Base-by-base conservation (phyloP, 345 rosid genomes). In the Bretschneidera sinensis region DNA sequence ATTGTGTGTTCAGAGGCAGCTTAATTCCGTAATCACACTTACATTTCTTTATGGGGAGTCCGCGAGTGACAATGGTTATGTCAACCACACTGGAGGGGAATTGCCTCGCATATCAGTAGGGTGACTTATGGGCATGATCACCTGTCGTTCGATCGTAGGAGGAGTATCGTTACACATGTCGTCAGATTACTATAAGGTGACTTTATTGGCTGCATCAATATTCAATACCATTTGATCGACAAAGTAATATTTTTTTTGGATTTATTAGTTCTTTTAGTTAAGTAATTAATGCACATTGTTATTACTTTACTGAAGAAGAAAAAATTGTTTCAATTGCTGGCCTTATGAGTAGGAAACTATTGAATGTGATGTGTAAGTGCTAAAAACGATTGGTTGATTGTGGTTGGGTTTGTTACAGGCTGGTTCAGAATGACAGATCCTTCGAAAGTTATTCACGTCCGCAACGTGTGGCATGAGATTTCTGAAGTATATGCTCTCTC, bases 401-500 rank as follows among this genome's bases (percentile, higher is more conserved):
- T 39, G 23, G 34, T 43, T 45, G 64, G 52, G 48, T 54, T 58
- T 28, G 55, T 59, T 57, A 48, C 61, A 67, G 74, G 54, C 65
- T 58, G 61, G 57, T 65, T 58, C 56, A 19, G 52, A 65, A 94
- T 94, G 97, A 67, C 92, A n/a, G 99, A 94, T 45, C 87, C 97
- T 35, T 94, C 99, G 34, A 94, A 94, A 79, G 99, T 94, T 51
- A 82, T 94, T 69, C 99, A 94, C 51, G 96, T 91, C 68, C 99
- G 99, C 56, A 94, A 94, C 62, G 96, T 94, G 21, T 97, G 97
- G 23, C 96, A 86, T 70, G 97, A 88, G 71, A 90, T 94, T 71
- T 86, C 99, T 61, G 97, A 94, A 83, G 98, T 92, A 82, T 52
- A 20, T 35, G 21, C 65, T 48, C 60, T 51, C 57, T 61, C 54